These are phyloP conservation scores for Syzygium aqueum DNA, from an alignment of 345 rosid species.

Conservation along the genomic window DNA sequence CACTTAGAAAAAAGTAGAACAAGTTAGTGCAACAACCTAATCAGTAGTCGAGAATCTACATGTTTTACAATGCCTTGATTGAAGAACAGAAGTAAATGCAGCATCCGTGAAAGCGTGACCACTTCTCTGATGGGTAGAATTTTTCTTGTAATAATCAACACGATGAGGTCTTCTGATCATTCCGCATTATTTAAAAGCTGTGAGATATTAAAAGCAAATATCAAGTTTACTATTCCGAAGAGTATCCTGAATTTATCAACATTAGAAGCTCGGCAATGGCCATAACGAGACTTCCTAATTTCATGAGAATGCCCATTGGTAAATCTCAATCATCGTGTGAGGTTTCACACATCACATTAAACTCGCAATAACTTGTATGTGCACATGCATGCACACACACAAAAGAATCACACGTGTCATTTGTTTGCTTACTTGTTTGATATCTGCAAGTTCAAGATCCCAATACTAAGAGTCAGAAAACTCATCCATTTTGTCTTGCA, in stretches of 20 bases:
- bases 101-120: slow-evolving; percentile 67
- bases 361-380: background rate
- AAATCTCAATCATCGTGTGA: background rate
- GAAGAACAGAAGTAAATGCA: slow-evolving; percentile 41
- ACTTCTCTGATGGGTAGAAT: slow-evolving; percentile 59
- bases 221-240: background rate
- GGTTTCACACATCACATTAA: background rate
- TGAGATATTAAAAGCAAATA: background rate
- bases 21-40: background rate
- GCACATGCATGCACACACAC: too few relatives aligned
- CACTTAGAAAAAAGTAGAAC: background rate
- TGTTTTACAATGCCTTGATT: slow-evolving; percentile 38
- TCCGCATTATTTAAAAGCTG: slow-evolving; percentile 74
- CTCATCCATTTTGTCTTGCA: too few relatives aligned
- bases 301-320: background rate
- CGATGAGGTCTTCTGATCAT: slow-evolving; percentile 32
- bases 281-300: background rate
- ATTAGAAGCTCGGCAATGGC: background rate
- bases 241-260: background rate
- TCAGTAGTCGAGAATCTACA: background rate
- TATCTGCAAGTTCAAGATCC: too few relatives aligned
- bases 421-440: too few relatives aligned
- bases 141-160: slow-evolving; percentile 52
- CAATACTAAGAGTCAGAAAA: too few relatives aligned
- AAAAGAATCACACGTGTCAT: too few relatives aligned